Conservation (phyloP, 225 moss, liverwort and hornwort genomes). For the Marchantia paleacea region DNA sequence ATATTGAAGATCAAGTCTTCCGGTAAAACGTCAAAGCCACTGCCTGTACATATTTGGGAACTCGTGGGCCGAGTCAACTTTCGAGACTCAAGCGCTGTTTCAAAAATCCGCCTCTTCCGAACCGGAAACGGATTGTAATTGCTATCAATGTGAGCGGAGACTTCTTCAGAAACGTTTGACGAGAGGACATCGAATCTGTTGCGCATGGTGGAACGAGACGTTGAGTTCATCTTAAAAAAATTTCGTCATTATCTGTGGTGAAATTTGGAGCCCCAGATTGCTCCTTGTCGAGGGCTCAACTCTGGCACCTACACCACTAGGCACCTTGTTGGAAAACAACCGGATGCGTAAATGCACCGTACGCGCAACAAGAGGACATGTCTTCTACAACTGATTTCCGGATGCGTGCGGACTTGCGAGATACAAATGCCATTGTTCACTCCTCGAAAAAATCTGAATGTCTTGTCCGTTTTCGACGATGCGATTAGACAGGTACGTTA, state of each 20-base stretch:
- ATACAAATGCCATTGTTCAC: conserved; percentile 2
- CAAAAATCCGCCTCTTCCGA: conserved; percentile 26
- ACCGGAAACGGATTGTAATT: conserved; percentile 8
- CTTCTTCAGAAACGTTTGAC: conserved; percentile 20
- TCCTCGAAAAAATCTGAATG: neutral
- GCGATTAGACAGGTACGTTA: neutral
- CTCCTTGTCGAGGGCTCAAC: neutral
- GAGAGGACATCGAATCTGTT: conserved; percentile 26
- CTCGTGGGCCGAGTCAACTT: conserved; percentile 22
- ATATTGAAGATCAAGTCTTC: conserved; percentile 36
- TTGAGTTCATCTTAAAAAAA: conserved; percentile 16
- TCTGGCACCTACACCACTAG: conserved; percentile 12
- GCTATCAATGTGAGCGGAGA: neutral
- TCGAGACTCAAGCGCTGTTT: conserved; percentile 5
- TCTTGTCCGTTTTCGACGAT: neutral
- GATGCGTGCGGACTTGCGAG: conserved; percentile 7
- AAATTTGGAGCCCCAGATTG: neutral
- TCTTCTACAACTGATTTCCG: conserved; percentile 11
- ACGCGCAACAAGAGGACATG: neutral
- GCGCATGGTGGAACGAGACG: conserved; percentile 28
- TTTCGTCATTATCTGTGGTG: conserved; percentile 48
- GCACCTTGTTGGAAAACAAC: conserved; percentile 1
- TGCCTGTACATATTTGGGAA: conserved; percentile 7
- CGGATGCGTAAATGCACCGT: conserved; percentile 1
- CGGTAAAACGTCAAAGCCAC: conserved; percentile 33